These are phyloP conservation scores for Periconia macrospinosa DNA, from an alignment of 2,329 filamentous ascomycete genomes.

Conservation along the genomic window DNA sequence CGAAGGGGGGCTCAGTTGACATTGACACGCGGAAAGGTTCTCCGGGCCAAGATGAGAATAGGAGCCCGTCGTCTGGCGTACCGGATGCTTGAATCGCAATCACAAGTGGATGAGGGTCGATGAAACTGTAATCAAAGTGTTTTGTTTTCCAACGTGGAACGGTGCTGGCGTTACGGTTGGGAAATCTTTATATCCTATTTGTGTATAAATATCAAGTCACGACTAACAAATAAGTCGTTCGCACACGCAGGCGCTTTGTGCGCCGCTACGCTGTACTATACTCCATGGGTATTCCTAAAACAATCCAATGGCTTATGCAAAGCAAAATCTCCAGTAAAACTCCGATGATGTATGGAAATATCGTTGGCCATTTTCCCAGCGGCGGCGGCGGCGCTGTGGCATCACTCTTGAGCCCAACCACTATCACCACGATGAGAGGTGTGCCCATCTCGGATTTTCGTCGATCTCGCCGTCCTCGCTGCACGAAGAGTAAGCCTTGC, in stretches of 20 bases:
- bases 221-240: not conserved
- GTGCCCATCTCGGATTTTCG: slow-evolving; percentile 30
- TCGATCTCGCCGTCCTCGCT: slow-evolving; percentile 33
- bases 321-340: not conserved
- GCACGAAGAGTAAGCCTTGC: slow-evolving; percentile 15
- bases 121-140: too few species aligned
- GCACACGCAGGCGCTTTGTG: not conserved
- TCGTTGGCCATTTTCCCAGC: not conserved
- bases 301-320: not conserved
- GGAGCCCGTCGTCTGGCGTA: not conserved
- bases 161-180: not conserved
- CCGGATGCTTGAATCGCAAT: too few species aligned
- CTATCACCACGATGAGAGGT: slow-evolving; percentile 19
- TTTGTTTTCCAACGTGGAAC: not conserved
- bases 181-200: too few species aligned
- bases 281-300: slow-evolving; percentile 8
- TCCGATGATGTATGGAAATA: slow-evolving; percentile 2
- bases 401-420: not conserved
- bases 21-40: not conserved
- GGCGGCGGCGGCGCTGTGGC: too few species aligned
- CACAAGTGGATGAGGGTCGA: too few species aligned
- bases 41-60: not conserved
- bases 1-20: slow-evolving; percentile 6
- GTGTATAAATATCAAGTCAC: not conserved
- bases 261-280: not conserved